Conservation (phyloP, 179 eudicot species). For the Silene vulgaris region DNA sequence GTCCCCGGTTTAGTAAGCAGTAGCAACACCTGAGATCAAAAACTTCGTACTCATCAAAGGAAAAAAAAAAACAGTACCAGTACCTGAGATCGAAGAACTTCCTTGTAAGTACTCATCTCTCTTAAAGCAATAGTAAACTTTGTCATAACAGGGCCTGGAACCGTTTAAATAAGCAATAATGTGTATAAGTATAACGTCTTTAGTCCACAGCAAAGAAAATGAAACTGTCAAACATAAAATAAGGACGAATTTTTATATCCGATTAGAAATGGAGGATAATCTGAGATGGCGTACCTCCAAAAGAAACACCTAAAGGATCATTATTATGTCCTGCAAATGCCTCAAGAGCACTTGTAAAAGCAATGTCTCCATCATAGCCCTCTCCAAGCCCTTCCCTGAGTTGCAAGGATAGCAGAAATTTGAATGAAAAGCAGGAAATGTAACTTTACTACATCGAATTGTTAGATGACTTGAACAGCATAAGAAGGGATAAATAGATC, state of each 20-base stretch:
- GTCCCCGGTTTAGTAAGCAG: too few relatives aligned
- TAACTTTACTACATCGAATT: not conserved
- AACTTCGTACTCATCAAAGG: not conserved
- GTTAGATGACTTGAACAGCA: not conserved
- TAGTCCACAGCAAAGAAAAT: conserved; percentile 4
- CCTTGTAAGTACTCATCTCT: conserved; percentile 88
- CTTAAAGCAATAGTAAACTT: conserved; percentile 72
- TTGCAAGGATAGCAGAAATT: conserved; percentile 11
- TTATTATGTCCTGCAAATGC: conserved; percentile 61
- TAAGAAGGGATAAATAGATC: not conserved
- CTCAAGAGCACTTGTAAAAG: conserved; percentile 76
- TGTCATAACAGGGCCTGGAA: conserved; percentile 77
- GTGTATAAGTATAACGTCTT: not conserved
- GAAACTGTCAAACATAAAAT: not conserved
- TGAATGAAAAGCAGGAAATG: conserved; percentile 7
- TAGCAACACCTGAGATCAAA: too few relatives aligned
- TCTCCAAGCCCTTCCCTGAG: conserved; percentile 95
- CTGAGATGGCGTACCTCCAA: conserved; percentile 58
- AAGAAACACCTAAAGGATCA: conserved; percentile 65
- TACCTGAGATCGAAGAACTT: conserved; percentile 83
- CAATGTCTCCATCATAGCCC: conserved; percentile 72
- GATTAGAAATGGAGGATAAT: conserved; percentile 10
- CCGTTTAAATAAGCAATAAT: not conserved
- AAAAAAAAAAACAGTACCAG: conserved; percentile 4
- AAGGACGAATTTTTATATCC: not conserved